Base-by-base conservation (phyloP, 1,139 yeast genomes). In the Candida sp. region DNA sequence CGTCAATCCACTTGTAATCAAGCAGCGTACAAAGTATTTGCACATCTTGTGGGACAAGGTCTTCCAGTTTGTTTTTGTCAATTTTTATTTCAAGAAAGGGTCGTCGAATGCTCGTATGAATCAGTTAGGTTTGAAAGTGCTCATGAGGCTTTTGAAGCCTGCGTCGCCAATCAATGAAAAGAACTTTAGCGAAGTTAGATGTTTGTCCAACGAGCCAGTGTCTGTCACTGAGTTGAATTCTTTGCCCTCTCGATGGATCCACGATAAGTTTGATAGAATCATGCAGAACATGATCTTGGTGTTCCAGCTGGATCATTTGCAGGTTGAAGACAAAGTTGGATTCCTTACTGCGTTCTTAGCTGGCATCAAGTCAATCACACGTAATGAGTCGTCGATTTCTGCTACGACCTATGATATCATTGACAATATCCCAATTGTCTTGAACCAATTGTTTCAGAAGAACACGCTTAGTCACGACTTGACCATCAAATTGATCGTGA, bases 11-110 rank as follows among this genome's bases (percentile, higher is more conserved):
- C 53, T 57, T 12, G 55, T 57, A 2, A 56, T 58, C 22, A 63
- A 61, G 46, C 56, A 57, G n/a, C 57, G 62, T 4, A 46, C 57
- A 33, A 69, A 68, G 47, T 64, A 67, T 50, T 55, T 73, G 35
- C 69, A 68, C 44, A 55, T 72, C 5, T 68, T 71, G 42, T 77
- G 81, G 81, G 80, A 75, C 49, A 68, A 63, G 45, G 59, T 77
- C 2, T 55, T 77, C 23, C 72, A 66, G 44, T 75, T 75, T 1
- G 61, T 71, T 0, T 55, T 77, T 34, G 42, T 61, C 12, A 65
- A 59, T 41, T 70, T 76, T 53, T 75, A 74, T 47, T 74, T 76
- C 59, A 66, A 63, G 41, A 65, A 65, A 46, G 65, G 58, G 27
- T 50, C 50, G 7, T 62, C 68, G n/a, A 63, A 51, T 40, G 49